Conservation (phyloP, 305 asterid genomes). For the Fraxinus albicans region DNA sequence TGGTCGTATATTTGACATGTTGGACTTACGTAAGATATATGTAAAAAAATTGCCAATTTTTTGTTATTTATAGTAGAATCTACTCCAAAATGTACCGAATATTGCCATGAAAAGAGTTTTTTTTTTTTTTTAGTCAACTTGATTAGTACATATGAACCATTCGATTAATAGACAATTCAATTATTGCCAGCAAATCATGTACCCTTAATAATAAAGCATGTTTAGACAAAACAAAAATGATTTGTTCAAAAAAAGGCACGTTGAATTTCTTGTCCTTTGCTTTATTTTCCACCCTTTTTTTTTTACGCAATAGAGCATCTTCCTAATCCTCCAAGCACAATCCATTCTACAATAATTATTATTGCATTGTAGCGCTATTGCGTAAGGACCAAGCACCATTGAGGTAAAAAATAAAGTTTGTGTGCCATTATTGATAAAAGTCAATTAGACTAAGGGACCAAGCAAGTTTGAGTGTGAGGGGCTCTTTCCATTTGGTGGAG, state of each 20-base stretch:
- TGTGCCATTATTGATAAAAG: background rate
- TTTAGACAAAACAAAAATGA: conserved; percentile 13
- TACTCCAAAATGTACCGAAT: too few species aligned
- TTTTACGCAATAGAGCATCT: background rate
- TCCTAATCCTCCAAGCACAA: background rate
- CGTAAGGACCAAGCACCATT: background rate
- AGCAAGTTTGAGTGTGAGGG: background rate
- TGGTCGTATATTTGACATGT: background rate
- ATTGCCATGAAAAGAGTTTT: background rate
- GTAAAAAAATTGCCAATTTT: too few species aligned
- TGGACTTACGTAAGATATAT: background rate
- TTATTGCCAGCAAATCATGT: conserved; percentile 39
- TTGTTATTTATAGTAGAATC: background rate
- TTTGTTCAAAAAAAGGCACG: conserved; percentile 17
- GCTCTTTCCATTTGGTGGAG: background rate
- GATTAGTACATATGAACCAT: conserved; percentile 24
- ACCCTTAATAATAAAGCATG: conserved; percentile 28
- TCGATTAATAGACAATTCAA: conserved; percentile 33
- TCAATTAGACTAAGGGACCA: background rate
- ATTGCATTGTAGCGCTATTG: background rate
- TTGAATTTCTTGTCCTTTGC: background rate
- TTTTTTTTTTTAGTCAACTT: background rate
- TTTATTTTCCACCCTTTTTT: background rate
- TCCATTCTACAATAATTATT: background rate
- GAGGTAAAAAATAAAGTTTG: background rate